Evolutionary conservation across 2,329 filamentous ascomycete species (phyloP).

Genomic region (Lachnellula cervina): DNA sequence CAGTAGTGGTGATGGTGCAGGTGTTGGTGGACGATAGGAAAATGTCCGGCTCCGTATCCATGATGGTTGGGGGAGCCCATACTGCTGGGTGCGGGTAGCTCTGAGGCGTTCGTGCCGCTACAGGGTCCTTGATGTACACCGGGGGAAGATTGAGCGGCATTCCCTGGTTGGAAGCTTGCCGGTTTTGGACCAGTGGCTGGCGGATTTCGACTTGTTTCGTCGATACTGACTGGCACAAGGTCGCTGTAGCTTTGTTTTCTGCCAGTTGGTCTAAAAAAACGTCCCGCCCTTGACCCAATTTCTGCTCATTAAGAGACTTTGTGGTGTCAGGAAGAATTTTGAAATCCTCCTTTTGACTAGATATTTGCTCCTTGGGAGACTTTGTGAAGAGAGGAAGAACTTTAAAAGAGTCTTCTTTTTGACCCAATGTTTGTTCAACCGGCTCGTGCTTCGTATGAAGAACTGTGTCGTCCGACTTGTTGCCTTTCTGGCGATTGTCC

Average conservation of each 20-base stretch:
- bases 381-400: conserved; percentile 25
- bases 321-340: conserved; percentile 21
- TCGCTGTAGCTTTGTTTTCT: conserved; percentile 33
- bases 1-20: conserved; percentile 61
- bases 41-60: conserved; percentile 7
- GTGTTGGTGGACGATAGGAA: conserved; percentile 43
- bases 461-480: conserved; percentile 36
- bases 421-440: too few relatives aligned
- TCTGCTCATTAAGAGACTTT: conserved; percentile 13
- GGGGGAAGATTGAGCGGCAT: conserved; percentile 20
- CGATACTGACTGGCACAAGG: conserved; percentile 35
- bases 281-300: neutral
- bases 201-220: conserved; percentile 29
- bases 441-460: conserved; percentile 22
- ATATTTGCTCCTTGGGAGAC: conserved; percentile 3
- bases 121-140: conserved; percentile 18
- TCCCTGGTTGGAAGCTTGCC: conserved; percentile 8
- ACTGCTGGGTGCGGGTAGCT: conserved; percentile 1
- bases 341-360: too few relatives aligned
- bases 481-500: conserved; percentile 6
- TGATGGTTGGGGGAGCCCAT: conserved; percentile 14
- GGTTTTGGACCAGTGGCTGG: conserved; percentile 28
- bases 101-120: conserved; percentile 13
- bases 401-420: too few relatives aligned
- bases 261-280: conserved; percentile 37